Base-by-base conservation (phyloP, 768 basidiomycete genomes). In the Macrolepiota fuliginosa region DNA sequence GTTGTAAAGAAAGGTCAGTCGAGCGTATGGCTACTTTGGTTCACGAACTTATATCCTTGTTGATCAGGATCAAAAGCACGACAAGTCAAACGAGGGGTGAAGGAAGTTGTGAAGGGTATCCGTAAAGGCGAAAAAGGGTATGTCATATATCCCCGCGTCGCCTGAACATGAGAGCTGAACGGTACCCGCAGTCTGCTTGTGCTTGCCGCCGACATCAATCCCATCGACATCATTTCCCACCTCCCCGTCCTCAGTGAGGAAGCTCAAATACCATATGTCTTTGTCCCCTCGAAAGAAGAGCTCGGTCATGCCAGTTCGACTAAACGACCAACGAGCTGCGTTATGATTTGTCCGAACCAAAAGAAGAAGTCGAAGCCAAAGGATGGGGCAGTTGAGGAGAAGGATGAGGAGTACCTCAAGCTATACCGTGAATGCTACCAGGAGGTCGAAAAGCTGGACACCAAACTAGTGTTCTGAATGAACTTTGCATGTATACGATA, bases 181-280 rank as follows among this genome's bases (percentile, higher is more conserved):
- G 7, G 17, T 45, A 45, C 42, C 19, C 17, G 17, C 66, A 96
- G 94, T 22, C 79, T 99, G 36, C 84, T 99, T 32, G 78, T 99
- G 61, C 86, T 99, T 62, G 97, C 97, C 3, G 95, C 91, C 40
- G 96, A 98, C 75, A 98, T 98, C 73, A 96, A 92, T 63, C 97
- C 97, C 11, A 90, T 98, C 69, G 97, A 99, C 77, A 97, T 99
- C 67, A 95, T 98, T 69, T 96, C 96, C 36, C 97, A 98, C 77
- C 81, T 99, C 54, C 97, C 97, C 4, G 80, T 98, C 10, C 80
- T 99, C 71, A 90, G 92, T 51, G 97, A 99, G 78, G 97, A 99
- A 73, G 90, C 94, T 10, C 81, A 87, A 39, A 89, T 94, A 72
- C 94, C 94, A 0, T 96, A 95, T 70, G 82, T 95, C 53, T 96